A percentile compares a stretch with the other conserved stretches of the same genome.
phyloP scores from a whole-genome alignment of 1,139 yeast species.

The Pneumocystis carinii region DNA sequence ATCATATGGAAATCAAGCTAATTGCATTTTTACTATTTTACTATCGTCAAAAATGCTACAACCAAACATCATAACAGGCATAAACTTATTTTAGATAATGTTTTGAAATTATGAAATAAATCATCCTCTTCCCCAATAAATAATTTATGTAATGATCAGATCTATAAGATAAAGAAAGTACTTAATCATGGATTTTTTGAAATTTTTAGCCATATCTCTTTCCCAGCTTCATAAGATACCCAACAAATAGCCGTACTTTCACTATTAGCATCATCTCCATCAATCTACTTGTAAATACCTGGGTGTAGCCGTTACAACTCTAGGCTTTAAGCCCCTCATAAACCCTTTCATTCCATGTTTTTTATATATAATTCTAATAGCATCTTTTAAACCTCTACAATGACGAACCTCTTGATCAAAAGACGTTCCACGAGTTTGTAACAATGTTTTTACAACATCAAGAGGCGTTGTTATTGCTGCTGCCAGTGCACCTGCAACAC shows the following conservation, averaged over 20 bases:
- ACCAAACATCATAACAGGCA: not conserved
- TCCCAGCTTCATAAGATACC: constrained; percentile 69
- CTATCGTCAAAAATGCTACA: not conserved
- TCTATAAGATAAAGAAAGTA: not conserved
- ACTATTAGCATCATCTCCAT: not conserved
- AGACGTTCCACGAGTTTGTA: constrained; percentile 53
- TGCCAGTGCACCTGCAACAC: constrained; percentile 88
- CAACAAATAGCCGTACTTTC: constrained; percentile 88
- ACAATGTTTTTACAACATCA: constrained; percentile 82
- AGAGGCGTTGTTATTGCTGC: constrained; percentile 94
- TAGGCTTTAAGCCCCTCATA: constrained; percentile 72
- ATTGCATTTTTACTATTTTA: not conserved
- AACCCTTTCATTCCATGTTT: constrained; percentile 61
- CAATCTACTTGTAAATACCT: not conserved
- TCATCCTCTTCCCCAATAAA: not conserved
- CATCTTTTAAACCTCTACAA: constrained; percentile 57
- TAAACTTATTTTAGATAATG: not conserved
- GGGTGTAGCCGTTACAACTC: constrained; percentile 87
- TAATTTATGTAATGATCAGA: not conserved
- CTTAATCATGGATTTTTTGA: not conserved
- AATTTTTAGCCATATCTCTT: constrained; percentile 2
- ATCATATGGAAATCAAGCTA: not conserved
- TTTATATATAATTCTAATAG: constrained; percentile 51
- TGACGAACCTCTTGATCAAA: constrained; percentile 33
- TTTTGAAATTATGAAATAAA: not conserved